Percentiles rank a stretch among this genome's conserved stretches.
phyloP scores from a whole-genome alignment of 1,139 yeast species.

The Pichia sp. region DNA sequence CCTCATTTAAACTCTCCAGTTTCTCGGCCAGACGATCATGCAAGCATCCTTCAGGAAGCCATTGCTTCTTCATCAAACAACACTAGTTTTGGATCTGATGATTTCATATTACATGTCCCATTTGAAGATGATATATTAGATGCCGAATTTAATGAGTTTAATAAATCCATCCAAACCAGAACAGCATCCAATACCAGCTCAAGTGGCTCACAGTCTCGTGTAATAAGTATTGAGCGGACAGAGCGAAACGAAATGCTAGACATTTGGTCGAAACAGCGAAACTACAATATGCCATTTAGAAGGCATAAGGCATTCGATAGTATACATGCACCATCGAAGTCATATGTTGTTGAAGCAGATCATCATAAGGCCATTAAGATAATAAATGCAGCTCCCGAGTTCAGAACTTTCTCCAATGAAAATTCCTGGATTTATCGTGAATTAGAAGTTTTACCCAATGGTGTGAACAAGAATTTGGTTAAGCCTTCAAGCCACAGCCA shows the following conservation, averaged over 20 bases:
- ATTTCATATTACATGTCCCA: conserved; percentile 24
- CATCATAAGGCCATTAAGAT: conserved; percentile 25
- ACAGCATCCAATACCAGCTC: conserved; percentile 12
- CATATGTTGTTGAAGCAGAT: conserved; percentile 18
- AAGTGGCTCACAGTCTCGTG: conserved; percentile 11
- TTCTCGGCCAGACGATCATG: not conserved
- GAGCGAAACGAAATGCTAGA: conserved; percentile 29
- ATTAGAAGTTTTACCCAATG: conserved; percentile 19
- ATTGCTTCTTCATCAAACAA: not conserved
- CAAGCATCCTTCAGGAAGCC: not conserved
- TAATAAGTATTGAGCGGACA: conserved; percentile 26
- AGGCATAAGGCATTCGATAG: conserved; percentile 27
- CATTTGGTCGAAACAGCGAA: conserved; percentile 33
- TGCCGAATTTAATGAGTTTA: conserved; percentile 18
- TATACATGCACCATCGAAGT: conserved; percentile 26
- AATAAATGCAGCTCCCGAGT: conserved; percentile 10
- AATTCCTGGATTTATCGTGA: conserved; percentile 13
- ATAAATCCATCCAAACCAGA: conserved; percentile 15
- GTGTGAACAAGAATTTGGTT: conserved; percentile 2
- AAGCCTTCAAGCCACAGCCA: not conserved
- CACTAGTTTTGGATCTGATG: conserved; percentile 21
- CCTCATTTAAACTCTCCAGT: not conserved
- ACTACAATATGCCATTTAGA: conserved; percentile 21
- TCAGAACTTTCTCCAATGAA: conserved; percentile 11
- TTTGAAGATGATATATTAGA: conserved; percentile 31